Conservation (phyloP, 148 eudicot genomes). For the Rhododendron simsii region DNA sequence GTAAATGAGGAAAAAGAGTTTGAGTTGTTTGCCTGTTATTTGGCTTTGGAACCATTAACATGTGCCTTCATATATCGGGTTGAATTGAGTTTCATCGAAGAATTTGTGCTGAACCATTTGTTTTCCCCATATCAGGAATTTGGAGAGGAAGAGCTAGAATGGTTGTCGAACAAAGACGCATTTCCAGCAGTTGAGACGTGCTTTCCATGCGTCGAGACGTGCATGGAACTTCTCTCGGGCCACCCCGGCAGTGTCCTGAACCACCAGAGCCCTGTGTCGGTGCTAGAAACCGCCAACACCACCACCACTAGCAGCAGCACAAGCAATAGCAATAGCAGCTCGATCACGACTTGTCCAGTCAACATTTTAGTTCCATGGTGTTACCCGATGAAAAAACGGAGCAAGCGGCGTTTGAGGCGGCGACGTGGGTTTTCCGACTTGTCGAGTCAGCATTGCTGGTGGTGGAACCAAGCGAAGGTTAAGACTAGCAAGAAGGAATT, state of each 20-base stretch:
- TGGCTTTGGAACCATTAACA: not conserved
- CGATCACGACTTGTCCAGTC: conserved; percentile 21
- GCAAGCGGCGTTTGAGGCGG: conserved; percentile 30
- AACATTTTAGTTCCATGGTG: conserved; percentile 42
- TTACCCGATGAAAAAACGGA: conserved; percentile 51
- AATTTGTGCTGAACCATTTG: conserved; percentile 3
- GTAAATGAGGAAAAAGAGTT: not conserved
- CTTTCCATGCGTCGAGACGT: conserved; percentile 37
- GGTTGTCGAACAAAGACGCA: conserved; percentile 85
- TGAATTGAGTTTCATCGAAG: not conserved
- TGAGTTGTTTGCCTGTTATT: not conserved
- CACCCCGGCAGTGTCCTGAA: conserved; percentile 24
- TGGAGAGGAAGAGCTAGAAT: conserved; percentile 82
- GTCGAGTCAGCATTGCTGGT: conserved; percentile 23
- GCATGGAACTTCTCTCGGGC: conserved; percentile 46
- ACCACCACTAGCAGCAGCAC: conserved; percentile 29
- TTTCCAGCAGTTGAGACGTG: conserved; percentile 72
- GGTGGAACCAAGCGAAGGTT: conserved; percentile 21
- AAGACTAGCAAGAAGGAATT: conserved; percentile 12
- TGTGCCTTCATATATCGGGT: not conserved
- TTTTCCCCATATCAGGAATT: conserved; percentile 36
- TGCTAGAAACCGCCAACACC: conserved; percentile 48
- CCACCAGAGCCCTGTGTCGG: conserved; percentile 61
- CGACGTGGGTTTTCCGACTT: conserved; percentile 19
- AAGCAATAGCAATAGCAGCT: conserved; percentile 23